Evolutionary conservation across 805 yeast species (phyloP).

Genomic region (Metschnikowia similis): DNA sequence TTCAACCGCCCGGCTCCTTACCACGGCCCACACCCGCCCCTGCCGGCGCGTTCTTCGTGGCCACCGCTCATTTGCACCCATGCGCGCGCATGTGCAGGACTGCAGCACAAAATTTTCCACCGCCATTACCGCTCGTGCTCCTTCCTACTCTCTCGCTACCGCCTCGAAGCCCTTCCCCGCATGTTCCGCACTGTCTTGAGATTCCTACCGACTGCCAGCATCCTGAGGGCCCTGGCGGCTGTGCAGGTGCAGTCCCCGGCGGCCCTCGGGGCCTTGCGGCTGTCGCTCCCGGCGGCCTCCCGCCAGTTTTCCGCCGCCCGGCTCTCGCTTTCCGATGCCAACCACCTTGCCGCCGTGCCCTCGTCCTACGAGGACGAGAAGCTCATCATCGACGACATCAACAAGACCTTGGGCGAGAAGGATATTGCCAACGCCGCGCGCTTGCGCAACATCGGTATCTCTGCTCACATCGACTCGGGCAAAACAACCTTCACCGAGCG

Average conservation of each 20-base stretch:
- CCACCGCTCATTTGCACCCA: neutral
- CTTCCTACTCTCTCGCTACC: neutral
- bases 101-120: neutral
- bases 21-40: too few relatives aligned
- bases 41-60: too few relatives aligned
- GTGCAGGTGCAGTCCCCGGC: too few relatives aligned
- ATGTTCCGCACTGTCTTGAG: slow-evolving; percentile 2
- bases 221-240: neutral
- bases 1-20: too few relatives aligned
- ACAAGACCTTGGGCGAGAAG: slow-evolving; percentile 41
- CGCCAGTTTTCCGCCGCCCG: slow-evolving; percentile 5
- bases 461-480: slow-evolving; percentile 98
- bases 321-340: neutral
- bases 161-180: neutral
- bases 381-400: slow-evolving; percentile 57
- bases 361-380: slow-evolving; percentile 69
- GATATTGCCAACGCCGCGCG: slow-evolving; percentile 51
- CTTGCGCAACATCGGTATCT: slow-evolving; percentile 92
- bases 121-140: neutral
- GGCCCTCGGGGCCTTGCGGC: neutral
- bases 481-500: slow-evolving; percentile 98
- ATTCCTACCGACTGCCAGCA: neutral
- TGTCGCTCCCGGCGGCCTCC: neutral
- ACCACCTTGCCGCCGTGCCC: slow-evolving; percentile 21
- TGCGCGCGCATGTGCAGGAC: slow-evolving; percentile 2